Conservation (phyloP, 257 asterid genomes). For the Cordia subcordata region DNA sequence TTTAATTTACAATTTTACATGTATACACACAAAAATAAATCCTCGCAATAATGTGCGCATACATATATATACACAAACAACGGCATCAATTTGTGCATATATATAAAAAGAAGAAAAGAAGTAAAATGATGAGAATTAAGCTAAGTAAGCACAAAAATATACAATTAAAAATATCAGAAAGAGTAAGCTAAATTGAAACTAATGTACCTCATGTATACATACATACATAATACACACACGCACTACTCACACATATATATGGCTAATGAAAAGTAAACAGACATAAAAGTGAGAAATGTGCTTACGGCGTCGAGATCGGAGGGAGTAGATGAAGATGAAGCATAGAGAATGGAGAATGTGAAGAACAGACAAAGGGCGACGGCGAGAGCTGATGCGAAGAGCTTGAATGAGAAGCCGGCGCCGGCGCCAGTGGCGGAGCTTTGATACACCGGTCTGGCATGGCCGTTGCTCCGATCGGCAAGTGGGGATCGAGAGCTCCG, state of each 20-base stretch:
- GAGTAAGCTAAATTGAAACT: neutral
- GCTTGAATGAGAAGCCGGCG: slow-evolving; percentile 11
- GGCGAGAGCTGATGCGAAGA: slow-evolving; percentile 21
- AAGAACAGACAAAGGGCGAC: slow-evolving; percentile 19
- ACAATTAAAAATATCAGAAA: neutral
- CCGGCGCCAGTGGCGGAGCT: neutral
- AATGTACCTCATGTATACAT: neutral
- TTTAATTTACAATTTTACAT: neutral
- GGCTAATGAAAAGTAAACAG: neutral
- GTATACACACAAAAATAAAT: neutral
- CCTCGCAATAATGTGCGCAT: too few relatives aligned
- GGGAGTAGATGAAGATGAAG: slow-evolving; percentile 16
- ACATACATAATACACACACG: neutral
- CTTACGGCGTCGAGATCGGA: slow-evolving; percentile 31
- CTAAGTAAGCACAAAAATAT: neutral
- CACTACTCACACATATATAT: neutral
- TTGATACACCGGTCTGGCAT: neutral
- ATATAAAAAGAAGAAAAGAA: neutral
- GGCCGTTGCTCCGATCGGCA: slow-evolving; percentile 11
- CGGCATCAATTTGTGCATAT: too few relatives aligned
- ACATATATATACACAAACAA: too few relatives aligned
- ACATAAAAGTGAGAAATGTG: neutral
- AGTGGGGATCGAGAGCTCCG: slow-evolving; percentile 9
- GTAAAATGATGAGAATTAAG: neutral
- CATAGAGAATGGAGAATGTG: slow-evolving; percentile 22